Conservation (phyloP, 73 alveolate genomes). For the Urostyla sp. region DNA sequence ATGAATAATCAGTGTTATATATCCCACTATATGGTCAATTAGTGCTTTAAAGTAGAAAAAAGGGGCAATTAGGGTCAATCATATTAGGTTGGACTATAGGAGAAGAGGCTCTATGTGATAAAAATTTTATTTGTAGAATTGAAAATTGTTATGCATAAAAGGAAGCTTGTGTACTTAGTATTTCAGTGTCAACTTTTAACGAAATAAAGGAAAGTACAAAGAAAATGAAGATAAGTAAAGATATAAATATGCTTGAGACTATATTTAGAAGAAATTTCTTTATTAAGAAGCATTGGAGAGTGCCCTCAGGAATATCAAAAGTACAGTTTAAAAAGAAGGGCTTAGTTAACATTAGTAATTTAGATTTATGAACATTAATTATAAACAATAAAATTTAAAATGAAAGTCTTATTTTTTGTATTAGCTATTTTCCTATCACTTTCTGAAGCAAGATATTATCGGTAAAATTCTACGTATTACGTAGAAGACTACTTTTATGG, state of each 20-base stretch:
- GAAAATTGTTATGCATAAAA: constrained; percentile 44
- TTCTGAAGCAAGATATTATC: too few relatives aligned
- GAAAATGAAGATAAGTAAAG: not conserved
- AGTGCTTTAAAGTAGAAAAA: constrained; percentile 40
- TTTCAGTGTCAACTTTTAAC: not conserved
- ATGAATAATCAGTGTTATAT: constrained; percentile 6
- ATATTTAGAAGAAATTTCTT: not conserved
- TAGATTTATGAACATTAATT: not conserved
- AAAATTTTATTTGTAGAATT: constrained; percentile 22
- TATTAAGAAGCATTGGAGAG: constrained; percentile 44
- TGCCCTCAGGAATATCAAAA: constrained; percentile 19
- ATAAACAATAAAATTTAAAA: too few relatives aligned
- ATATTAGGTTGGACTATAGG: constrained; percentile 47
- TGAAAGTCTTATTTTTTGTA: too few relatives aligned
- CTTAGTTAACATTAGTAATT: not conserved
- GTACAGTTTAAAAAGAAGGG: not conserved
- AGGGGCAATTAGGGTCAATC: constrained; percentile 41
- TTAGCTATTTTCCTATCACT: too few relatives aligned
- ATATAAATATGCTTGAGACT: not conserved
- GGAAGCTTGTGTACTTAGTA: constrained; percentile 16
- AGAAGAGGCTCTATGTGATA: constrained; percentile 42
- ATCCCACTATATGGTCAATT: constrained; percentile 34
- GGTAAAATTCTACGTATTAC: too few relatives aligned
- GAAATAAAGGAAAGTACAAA: not conserved
- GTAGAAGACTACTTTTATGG: too few relatives aligned